Evolutionary conservation across 2,329 filamentous ascomycete genomes (phyloP).

Genomic region (Ascochyta fabae): DNA sequence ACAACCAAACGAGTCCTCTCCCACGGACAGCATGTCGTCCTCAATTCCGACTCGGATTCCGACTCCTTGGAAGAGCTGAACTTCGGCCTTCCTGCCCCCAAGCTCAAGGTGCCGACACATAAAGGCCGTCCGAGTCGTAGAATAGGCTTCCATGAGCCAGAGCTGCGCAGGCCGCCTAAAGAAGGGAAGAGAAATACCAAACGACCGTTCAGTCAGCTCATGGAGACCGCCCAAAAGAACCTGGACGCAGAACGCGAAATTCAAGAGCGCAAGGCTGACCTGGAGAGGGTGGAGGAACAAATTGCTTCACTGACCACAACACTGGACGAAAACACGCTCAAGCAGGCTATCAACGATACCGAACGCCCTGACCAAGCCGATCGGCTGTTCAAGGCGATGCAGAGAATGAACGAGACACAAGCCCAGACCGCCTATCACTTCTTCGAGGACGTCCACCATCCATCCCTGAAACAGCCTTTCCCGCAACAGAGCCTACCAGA

Average conservation of each 20-base stretch:
- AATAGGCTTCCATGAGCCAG: conserved; percentile 21
- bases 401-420: conserved; percentile 65
- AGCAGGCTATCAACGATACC: conserved; percentile 63
- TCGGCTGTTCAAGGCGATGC: conserved; percentile 63
- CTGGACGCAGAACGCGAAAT: conserved; percentile 36
- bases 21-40: conserved; percentile 58
- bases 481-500: conserved; percentile 34
- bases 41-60: conserved; percentile 70
- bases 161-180: conserved; percentile 30
- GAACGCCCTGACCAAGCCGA: conserved; percentile 70
- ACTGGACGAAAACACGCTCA: conserved; percentile 37
- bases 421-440: conserved; percentile 64
- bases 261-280: conserved; percentile 32
- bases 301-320: conserved; percentile 4
- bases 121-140: conserved; percentile 20
- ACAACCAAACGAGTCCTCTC: conserved; percentile 61
- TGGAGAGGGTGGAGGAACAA: conserved; percentile 31
- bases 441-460: conserved; percentile 44
- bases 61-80: conserved; percentile 59
- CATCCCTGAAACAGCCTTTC: conserved; percentile 14
- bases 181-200: conserved; percentile 21
- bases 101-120: conserved; percentile 16
- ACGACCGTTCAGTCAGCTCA: conserved; percentile 29
- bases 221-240: conserved; percentile 33
- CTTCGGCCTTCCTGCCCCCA: conserved; percentile 31